A percentile compares a stretch with the other conserved stretches of the same genome.
Conservation (phyloP, 176 grass and related monocot genomes). For the Oryza officinalis region DNA sequence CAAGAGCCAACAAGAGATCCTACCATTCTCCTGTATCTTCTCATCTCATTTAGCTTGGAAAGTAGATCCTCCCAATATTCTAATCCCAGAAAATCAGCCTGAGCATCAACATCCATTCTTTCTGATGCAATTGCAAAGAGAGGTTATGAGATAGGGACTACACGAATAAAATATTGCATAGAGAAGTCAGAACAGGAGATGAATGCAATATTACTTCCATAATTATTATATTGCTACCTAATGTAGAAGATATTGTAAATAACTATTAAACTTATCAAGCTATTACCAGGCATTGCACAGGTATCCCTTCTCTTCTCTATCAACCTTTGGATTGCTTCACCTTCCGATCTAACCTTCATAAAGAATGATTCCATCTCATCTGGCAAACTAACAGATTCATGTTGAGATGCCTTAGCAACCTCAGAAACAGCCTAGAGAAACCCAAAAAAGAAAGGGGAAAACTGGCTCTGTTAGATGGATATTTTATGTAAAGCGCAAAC, state of each 20-base stretch:
- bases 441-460: constrained; percentile 32
- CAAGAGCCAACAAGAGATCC: constrained; percentile 88
- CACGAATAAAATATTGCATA: constrained; percentile 9
- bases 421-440: constrained; percentile 76
- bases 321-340: constrained; percentile 57
- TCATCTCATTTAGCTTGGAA: constrained; percentile 80
- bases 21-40: constrained; percentile 85
- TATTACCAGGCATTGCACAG: constrained; percentile 64
- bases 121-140: constrained; percentile 45
- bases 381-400: constrained; percentile 73
- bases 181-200: background rate
- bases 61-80: constrained; percentile 88
- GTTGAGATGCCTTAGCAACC: constrained; percentile 75
- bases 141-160: constrained; percentile 32
- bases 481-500: background rate
- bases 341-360: constrained; percentile 49
- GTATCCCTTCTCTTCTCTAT: constrained; percentile 45
- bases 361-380: constrained; percentile 52
- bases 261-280: constrained; percentile 25
- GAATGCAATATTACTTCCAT: background rate
- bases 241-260: constrained; percentile 28
- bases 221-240: background rate
- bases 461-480: constrained; percentile 26
- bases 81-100: constrained; percentile 54
- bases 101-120: constrained; percentile 31